Base-by-base conservation (phyloP, 179 eudicot species). In the Beta corolliflora region DNA sequence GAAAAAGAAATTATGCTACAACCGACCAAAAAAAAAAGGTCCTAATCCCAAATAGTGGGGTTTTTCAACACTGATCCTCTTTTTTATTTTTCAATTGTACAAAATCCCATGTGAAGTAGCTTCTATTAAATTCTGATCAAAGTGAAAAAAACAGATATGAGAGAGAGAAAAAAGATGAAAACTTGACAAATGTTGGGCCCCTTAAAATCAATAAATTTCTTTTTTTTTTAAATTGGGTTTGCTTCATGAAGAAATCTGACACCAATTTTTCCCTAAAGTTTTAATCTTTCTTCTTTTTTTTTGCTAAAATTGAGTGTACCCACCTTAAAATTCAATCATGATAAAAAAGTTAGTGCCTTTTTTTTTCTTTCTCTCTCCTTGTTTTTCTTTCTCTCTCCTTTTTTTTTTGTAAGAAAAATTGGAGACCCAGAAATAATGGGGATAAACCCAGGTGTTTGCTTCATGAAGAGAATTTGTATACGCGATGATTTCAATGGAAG, bases 21-120 rank as follows among this genome's bases (percentile, higher is more conserved):
- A 81, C 82, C 44, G 77, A 78, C 82, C 80, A n/a, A 70, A 68
- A 78, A 83, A 80, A 63, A 23, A 23, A 59, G 80, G 78, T 23
- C 74, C 75, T 60, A 85, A 80, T 82, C 74, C 77, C 77, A 81
- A 78, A 78, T 66, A 56, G 65, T 79, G 76, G 54, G 84, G 79
- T 69, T 81, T 52, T 14, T 73, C 71, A 19, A 19, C 13, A 56
- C 72, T 44, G 29, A 50, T 44, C 76, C 44, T 72, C 31, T 73
- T 73, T 71, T 73, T 8, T 25, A 44, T 75, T 75, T 53, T 53
- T 41, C 36, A n/a, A 76, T 68, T 81, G 75, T 69, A 50, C 64
- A 75, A 78, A 73, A 75, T 56, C 75, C 77, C 84, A 83, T 80
- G 86, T 86, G 87, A 36, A 71, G 85, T 85, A 85, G 85, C 87